Evolutionary conservation across 108 stramenopile species (phyloP).

Genomic region (Mayamaea pseudoterrestris): DNA sequence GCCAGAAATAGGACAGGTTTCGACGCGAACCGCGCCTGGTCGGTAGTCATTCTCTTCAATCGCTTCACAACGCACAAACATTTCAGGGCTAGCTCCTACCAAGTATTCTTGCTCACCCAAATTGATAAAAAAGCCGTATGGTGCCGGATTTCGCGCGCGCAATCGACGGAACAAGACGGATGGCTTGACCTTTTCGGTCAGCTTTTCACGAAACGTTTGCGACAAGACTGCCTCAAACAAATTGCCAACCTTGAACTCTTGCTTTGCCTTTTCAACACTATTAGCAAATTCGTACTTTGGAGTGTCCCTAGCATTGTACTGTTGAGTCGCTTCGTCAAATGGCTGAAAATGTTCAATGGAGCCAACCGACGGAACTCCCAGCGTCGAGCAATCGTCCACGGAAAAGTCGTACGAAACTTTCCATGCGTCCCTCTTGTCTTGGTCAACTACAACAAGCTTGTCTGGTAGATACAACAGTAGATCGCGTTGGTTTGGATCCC

Average conservation of each 20-base stretch:
- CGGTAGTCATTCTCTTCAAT: conserved; percentile 70
- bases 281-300: conserved; percentile 71
- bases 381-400: conserved; percentile 63
- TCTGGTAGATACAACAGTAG: conserved; percentile 89
- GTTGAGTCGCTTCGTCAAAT: conserved; percentile 31
- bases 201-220: conserved; percentile 84
- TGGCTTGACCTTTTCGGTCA: conserved; percentile 51
- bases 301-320: conserved; percentile 70
- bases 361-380: conserved; percentile 67
- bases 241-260: conserved; percentile 92
- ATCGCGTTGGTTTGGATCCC: conserved; percentile 85
- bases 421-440: conserved; percentile 89
- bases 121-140: conserved; percentile 96
- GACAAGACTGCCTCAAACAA: conserved; percentile 93
- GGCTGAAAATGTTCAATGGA: conserved; percentile 28
- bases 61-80: conserved; percentile 95
- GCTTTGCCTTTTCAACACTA: conserved; percentile 80
- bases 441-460: conserved; percentile 86
- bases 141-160: conserved; percentile 86
- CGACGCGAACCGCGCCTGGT: conserved; percentile 83
- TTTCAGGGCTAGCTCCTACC: conserved; percentile 96
- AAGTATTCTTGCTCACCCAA: conserved; percentile 90
- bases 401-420: conserved; percentile 84
- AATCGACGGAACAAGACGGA: conserved; percentile 80
- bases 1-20: conserved; percentile 98